Conservation (phyloP, 177 flowering plant genomes). For the Telopea speciosissima region DNA sequence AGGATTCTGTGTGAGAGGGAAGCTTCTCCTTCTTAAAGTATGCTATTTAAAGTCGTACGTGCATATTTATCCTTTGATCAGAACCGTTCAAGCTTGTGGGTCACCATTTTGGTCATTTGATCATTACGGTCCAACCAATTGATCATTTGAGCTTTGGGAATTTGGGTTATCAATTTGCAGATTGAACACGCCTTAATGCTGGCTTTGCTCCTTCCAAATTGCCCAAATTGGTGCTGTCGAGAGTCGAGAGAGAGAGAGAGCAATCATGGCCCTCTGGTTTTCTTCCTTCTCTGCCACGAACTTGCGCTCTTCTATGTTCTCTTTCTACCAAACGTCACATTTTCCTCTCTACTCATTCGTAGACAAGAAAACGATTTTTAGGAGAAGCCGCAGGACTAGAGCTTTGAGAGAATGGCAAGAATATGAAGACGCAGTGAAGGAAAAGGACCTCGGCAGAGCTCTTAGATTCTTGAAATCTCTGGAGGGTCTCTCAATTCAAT, state of each 20-base stretch:
- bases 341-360: neutral
- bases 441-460: slow-evolving; percentile 77
- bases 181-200: no score
- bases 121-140: no score
- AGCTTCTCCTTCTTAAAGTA: no score
- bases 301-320: neutral
- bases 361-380: neutral
- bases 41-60: no score
- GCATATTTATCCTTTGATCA: no score
- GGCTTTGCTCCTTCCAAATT: neutral
- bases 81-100: no score
- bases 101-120: no score
- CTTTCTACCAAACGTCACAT: neutral
- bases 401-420: slow-evolving; percentile 80
- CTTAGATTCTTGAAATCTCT: slow-evolving; percentile 48
- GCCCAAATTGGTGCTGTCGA: neutral
- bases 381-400: slow-evolving; percentile 13
- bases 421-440: slow-evolving; percentile 86
- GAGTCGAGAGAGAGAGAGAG: neutral
- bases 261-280: neutral
- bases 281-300: neutral
- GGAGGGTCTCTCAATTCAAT: slow-evolving; percentile 12
- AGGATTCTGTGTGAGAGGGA: neutral
- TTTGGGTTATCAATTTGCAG: no score
- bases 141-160: no score